Conservation (phyloP, 768 basidiomycete genomes). For the Leucogyrophana mollusca region DNA sequence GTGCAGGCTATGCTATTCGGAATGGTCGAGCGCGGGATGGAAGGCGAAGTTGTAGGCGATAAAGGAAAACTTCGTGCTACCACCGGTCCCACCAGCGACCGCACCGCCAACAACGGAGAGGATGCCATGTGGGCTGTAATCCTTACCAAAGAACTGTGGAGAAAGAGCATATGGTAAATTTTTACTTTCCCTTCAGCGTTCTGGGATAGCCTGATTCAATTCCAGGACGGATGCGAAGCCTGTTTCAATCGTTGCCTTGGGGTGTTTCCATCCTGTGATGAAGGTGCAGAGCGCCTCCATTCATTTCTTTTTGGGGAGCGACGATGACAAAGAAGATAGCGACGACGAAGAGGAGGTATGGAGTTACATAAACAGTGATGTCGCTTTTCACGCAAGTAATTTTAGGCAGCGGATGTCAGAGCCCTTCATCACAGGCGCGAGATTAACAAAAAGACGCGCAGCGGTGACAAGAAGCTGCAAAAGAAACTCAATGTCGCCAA, state of each 20-base stretch:
- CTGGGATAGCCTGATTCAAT: neutral
- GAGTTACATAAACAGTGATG: too few species aligned
- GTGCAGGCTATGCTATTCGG: conserved; percentile 95
- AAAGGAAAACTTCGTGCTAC: conserved; percentile 68
- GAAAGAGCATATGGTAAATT: conserved; percentile 80
- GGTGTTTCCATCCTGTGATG: conserved; percentile 88
- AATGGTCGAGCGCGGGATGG: conserved; percentile 94
- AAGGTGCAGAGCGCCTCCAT: conserved; percentile 95
- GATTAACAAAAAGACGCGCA: conserved; percentile 90
- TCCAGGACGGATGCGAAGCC: conserved; percentile 86
- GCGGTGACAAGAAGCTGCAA: conserved; percentile 76
- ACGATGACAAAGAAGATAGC: conserved; percentile 71
- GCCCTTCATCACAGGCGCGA: conserved; percentile 83
- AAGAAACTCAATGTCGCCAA: conserved; percentile 73
- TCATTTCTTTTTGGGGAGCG: conserved; percentile 95
- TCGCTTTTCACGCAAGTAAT: conserved; percentile 1
- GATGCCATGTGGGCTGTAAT: conserved; percentile 99
- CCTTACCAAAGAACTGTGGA: conserved; percentile 91
- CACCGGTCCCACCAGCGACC: conserved; percentile 36
- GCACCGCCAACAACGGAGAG: conserved; percentile 52
- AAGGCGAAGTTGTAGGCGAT: conserved; percentile 75
- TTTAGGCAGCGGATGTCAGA: conserved; percentile 63
- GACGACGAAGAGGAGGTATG: conserved; percentile 66
- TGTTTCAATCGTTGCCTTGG: conserved; percentile 87
- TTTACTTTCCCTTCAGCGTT: neutral